A percentile compares a stretch with the other conserved stretches of the same genome.
Evolutionary conservation across 1,139 yeast species (phyloP).

Genomic region (Hansenula sp.): DNA sequence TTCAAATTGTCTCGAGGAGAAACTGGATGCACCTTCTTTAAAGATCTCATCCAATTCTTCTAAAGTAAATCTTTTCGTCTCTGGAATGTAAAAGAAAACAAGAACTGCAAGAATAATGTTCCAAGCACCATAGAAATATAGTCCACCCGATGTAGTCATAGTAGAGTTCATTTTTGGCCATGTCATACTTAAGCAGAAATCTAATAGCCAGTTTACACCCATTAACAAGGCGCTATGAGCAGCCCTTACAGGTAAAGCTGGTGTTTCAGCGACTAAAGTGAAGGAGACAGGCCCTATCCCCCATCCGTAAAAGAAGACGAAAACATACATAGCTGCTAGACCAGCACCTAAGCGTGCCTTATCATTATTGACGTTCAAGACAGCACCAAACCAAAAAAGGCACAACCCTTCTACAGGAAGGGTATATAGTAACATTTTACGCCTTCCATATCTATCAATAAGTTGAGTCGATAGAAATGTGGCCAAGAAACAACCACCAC

Average conservation of each 20-base stretch:
- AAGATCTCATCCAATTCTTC: constrained; percentile 56
- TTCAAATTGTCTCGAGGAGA: too few species aligned
- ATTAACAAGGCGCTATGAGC: constrained; percentile 54
- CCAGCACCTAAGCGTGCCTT: constrained; percentile 42
- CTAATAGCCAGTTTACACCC: constrained; percentile 52
- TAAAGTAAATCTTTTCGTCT: constrained; percentile 54
- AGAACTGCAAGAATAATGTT: constrained; percentile 45
- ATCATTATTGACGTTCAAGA: constrained; percentile 35
- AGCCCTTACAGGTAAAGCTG: constrained; percentile 51
- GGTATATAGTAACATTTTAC: constrained; percentile 43
- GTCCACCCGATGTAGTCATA: constrained; percentile 48
- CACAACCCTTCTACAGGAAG: constrained; percentile 49
- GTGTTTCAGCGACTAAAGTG: constrained; percentile 53
- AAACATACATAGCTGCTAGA: constrained; percentile 44
- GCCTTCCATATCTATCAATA: constrained; percentile 53
- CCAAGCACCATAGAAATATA: constrained; percentile 56
- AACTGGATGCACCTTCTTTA: constrained; percentile 29
- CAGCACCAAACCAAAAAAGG: constrained; percentile 47
- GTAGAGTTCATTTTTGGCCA: constrained; percentile 48
- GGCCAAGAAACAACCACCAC: constrained; percentile 49
- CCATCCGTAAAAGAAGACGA: constrained; percentile 44
- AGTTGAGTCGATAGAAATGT: constrained; percentile 51
- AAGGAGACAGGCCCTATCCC: constrained; percentile 60
- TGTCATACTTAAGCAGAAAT: constrained; percentile 49
- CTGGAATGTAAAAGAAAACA: constrained; percentile 54